phyloP scores from a whole-genome alignment of 805 yeast genomes.

The Saccharomycopsis babjevae region DNA sequence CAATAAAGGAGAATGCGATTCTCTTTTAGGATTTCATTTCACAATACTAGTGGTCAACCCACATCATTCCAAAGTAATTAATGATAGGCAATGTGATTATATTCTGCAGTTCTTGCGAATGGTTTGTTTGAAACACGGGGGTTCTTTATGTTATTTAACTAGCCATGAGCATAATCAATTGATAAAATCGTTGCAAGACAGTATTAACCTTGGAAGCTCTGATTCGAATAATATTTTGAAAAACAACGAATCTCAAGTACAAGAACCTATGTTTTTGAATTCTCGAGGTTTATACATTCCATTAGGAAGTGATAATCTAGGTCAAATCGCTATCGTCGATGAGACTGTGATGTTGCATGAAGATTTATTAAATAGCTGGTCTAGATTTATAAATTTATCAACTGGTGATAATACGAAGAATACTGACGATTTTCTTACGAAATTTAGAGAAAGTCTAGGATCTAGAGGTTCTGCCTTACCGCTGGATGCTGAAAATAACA shows the following conservation, averaged over 20 bases:
- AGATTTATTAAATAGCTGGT: background rate
- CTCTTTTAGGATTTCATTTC: background rate
- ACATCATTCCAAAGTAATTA: background rate
- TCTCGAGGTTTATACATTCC: background rate
- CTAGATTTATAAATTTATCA: background rate
- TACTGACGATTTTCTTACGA: background rate
- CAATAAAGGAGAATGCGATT: slow-evolving; percentile 5
- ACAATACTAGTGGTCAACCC: background rate
- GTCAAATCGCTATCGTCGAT: background rate
- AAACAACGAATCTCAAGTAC: background rate
- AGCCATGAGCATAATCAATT: background rate
- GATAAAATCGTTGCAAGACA: background rate
- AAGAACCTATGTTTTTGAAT: background rate
- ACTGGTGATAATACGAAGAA: background rate
- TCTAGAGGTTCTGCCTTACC: background rate
- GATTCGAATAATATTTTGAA: background rate
- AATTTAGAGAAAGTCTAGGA: background rate
- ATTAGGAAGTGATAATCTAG: background rate
- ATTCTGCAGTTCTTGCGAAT: slow-evolving; percentile 2
- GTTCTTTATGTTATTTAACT: background rate
- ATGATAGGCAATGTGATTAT: background rate
- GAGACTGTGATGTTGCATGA: background rate
- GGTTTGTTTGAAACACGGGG: slow-evolving; percentile 5
- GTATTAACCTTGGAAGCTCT: background rate
- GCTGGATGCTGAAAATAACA: background rate